A percentile compares a stretch with the other conserved stretches of the same genome.
phyloP scores from a whole-genome alignment of 2,329 filamentous ascomycete genomes.

The Trichoderma brevicompactum region DNA sequence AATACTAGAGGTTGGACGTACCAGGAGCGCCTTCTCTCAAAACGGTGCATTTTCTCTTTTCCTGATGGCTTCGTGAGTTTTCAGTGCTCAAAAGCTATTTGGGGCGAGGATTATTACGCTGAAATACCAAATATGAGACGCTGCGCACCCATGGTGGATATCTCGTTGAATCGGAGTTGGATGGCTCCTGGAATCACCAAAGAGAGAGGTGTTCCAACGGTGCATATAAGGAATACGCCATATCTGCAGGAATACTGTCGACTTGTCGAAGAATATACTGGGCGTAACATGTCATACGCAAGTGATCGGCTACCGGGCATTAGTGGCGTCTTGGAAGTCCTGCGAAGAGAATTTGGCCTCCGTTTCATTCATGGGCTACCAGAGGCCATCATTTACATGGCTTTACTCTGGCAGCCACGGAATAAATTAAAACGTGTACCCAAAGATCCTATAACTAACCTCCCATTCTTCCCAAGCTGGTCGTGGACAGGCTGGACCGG shows the following conservation, averaged over 20 bases:
- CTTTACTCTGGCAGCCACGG: constrained; percentile 25
- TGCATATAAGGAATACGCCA: constrained; percentile 2
- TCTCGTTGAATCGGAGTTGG: constrained; percentile 25
- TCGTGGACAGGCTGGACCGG: constrained; percentile 27
- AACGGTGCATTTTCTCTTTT: constrained; percentile 21
- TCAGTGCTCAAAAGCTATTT: constrained; percentile 24
- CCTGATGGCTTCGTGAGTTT: constrained; percentile 19
- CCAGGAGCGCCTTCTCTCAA: constrained; percentile 23
- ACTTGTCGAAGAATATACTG: constrained; percentile 17
- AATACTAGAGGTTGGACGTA: constrained; percentile 25
- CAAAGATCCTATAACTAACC: not conserved
- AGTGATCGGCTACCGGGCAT: constrained; percentile 16
- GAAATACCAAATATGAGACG: constrained; percentile 12
- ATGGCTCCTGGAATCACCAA: constrained; percentile 10
- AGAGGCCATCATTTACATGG: constrained; percentile 4
- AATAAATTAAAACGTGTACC: constrained; percentile 12
- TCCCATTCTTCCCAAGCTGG: constrained; percentile 22
- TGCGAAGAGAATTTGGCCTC: constrained; percentile 10
- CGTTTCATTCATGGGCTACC: constrained; percentile 16
- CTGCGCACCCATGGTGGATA: constrained; percentile 22
- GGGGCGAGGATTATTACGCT: constrained; percentile 17
- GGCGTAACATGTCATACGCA: constrained; percentile 19
- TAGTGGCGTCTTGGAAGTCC: constrained; percentile 17
- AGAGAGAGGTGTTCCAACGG: constrained; percentile 17
- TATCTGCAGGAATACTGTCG: constrained; percentile 21